phyloP scores from a whole-genome alignment of 2,329 filamentous ascomycete genomes.

The Neoascochyta sp. region DNA sequence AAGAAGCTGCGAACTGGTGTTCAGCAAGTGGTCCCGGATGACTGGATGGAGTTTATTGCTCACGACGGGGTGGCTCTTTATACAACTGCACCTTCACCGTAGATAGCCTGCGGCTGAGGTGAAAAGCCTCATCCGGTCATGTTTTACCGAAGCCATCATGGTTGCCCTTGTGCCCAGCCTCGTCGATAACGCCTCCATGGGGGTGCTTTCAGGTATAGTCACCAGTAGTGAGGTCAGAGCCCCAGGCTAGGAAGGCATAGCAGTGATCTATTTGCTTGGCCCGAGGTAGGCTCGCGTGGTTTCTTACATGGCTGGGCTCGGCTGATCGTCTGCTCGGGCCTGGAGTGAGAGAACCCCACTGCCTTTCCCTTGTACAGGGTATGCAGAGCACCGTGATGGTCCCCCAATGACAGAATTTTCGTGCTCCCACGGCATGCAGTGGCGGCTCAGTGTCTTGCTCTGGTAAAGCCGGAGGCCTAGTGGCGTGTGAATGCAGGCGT shows the following conservation, averaged over 20 bases:
- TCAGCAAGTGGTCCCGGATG: constrained; percentile 14
- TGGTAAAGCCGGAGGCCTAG: constrained; percentile 8
- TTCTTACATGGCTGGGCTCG: constrained; percentile 11
- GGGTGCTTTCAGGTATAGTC: constrained; percentile 4
- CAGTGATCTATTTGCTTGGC: constrained; percentile 14
- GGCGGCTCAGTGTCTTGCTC: constrained; percentile 13
- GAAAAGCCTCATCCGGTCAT: constrained; percentile 20
- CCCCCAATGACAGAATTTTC: constrained; percentile 17
- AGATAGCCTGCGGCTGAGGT: no score
- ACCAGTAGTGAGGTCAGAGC: constrained; percentile 8
- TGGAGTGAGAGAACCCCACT: constrained; percentile 9
- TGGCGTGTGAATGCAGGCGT: constrained; percentile 2
- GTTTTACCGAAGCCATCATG: constrained; percentile 13
- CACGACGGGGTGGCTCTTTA: constrained; percentile 15
- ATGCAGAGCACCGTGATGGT: constrained; percentile 31
- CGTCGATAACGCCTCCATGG: constrained; percentile 13
- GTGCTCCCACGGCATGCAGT: constrained; percentile 10
- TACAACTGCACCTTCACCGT: constrained; percentile 7
- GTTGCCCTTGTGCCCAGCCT: constrained; percentile 10
- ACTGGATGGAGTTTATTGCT: constrained; percentile 18
- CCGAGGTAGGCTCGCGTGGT: constrained; percentile 10
- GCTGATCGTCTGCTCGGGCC: constrained; percentile 7
- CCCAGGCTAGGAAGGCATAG: constrained; percentile 8
- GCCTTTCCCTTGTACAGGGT: constrained; percentile 1
- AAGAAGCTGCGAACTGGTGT: constrained; percentile 15